Conservation (phyloP, 805 yeast genomes). For the Candida sithepensis region DNA sequence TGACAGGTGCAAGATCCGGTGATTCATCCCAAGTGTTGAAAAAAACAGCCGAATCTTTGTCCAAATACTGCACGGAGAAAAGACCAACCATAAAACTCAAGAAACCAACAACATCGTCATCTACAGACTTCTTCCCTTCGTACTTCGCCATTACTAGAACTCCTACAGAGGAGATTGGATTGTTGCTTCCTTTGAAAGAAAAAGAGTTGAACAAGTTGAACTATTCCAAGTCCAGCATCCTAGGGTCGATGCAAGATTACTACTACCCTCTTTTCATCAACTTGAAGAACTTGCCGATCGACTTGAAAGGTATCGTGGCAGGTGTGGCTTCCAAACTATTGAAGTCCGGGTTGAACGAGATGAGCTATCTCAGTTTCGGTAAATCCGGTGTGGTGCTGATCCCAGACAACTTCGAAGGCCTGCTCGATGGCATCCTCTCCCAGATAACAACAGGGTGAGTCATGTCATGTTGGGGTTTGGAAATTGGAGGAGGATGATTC, state of each 20-base stretch:
- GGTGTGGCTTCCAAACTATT: constrained; percentile 54
- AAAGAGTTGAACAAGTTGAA: constrained; percentile 35
- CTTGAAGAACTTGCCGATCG: constrained; percentile 49
- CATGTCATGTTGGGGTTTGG: too few species aligned
- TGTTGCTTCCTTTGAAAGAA: constrained; percentile 42
- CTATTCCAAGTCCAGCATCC: constrained; percentile 37
- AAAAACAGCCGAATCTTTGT: constrained; percentile 38
- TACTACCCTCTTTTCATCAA: constrained; percentile 57
- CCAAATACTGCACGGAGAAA: constrained; percentile 17
- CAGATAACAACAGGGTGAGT: too few species aligned
- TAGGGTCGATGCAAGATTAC: constrained; percentile 55
- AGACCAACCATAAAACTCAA: background rate
- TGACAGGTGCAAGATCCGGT: constrained; percentile 58
- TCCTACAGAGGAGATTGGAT: constrained; percentile 46
- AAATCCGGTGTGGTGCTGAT: constrained; percentile 56
- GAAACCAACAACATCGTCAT: too few species aligned
- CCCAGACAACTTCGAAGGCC: constrained; percentile 39
- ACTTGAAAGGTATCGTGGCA: constrained; percentile 64
- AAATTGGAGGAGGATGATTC: too few species aligned
- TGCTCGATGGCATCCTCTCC: constrained; percentile 12
- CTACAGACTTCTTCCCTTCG: constrained; percentile 32
- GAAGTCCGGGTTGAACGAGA: constrained; percentile 36
- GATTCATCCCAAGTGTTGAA: constrained; percentile 40
- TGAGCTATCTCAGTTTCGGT: constrained; percentile 61
- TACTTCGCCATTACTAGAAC: constrained; percentile 54